phyloP scores from a whole-genome alignment of 1,284 basidiomycete genomes.

The Cryptococcus sp. region DNA sequence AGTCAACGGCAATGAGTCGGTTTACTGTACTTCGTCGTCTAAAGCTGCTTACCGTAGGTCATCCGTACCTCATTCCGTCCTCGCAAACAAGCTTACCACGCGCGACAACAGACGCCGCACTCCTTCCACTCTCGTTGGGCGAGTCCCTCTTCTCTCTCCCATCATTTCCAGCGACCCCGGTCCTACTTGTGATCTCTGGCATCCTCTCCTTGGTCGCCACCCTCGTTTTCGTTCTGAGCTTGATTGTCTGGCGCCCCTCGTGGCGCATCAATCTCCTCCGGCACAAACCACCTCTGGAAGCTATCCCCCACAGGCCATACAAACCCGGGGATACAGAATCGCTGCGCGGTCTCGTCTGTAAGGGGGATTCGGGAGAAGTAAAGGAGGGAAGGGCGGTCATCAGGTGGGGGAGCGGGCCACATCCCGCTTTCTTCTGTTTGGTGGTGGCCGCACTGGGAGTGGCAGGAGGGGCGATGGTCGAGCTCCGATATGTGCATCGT shows the following conservation, averaged over 20 bases:
- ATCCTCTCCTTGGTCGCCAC: constrained; percentile 10
- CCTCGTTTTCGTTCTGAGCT: constrained; percentile 1
- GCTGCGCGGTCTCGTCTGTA: background rate
- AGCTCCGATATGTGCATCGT: constrained; percentile 8
- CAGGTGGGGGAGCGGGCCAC: constrained; percentile 1
- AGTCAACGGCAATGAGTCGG: background rate
- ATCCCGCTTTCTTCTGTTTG: constrained; percentile 11
- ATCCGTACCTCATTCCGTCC: background rate
- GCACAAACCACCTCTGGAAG: background rate
- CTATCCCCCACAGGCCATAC: constrained; percentile 1
- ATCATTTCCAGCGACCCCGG: constrained; percentile 10
- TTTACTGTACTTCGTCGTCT: constrained; percentile 10
- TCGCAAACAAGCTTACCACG: background rate
- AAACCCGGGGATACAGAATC: background rate
- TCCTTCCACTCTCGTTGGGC: constrained; percentile 8
- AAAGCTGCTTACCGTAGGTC: constrained; percentile 9
- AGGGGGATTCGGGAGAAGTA: background rate
- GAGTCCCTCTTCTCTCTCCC: constrained; percentile 8
- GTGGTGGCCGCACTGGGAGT: constrained; percentile 4
- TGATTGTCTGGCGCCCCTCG: constrained; percentile 4
- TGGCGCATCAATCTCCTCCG: background rate
- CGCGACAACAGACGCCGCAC: constrained; percentile 8
- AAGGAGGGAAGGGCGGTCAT: background rate
- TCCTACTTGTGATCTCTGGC: constrained; percentile 15
- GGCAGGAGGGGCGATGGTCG: constrained; percentile 4